A percentile compares a stretch with the other conserved stretches of the same genome.
These are phyloP conservation scores for Leishmania major DNA, from an alignment of 208 protist genomes.

Conservation along the genomic window DNA sequence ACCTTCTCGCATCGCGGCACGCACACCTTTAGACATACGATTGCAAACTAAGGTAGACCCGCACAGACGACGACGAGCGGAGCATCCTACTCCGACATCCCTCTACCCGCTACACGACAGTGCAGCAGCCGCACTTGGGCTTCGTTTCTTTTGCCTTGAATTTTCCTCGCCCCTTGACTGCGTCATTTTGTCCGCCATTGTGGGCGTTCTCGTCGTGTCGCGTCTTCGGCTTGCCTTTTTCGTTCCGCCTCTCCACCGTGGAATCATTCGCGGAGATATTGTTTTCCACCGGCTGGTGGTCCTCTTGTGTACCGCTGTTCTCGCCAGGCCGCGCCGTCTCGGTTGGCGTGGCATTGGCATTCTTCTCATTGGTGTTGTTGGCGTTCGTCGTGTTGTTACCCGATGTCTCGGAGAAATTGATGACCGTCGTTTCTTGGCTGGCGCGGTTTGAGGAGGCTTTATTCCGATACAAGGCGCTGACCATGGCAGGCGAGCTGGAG, in stretches of 20 bases:
- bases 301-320: neutral
- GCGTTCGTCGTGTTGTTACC: neutral
- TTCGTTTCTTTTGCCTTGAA: conserved; percentile 4
- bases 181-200: neutral
- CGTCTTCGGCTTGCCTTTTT: neutral
- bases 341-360: neutral
- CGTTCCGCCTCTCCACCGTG: neutral
- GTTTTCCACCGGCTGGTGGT: conserved; percentile 26
- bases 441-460: too few relatives aligned
- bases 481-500: neutral
- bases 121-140: conserved; percentile 33
- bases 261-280: neutral
- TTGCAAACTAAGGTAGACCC: neutral
- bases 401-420: conserved; percentile 17
- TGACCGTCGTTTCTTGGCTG: conserved; percentile 6
- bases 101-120: neutral
- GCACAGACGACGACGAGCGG: neutral
- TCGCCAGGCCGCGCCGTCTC: neutral
- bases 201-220: neutral
- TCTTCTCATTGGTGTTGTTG: neutral
- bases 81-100: neutral
- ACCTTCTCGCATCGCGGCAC: neutral
- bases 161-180: neutral
- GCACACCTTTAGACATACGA: neutral
- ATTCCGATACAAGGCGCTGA: neutral